phyloP scores from a whole-genome alignment of 495 filamentous ascomycete species.

The Echria macrotheca region DNA sequence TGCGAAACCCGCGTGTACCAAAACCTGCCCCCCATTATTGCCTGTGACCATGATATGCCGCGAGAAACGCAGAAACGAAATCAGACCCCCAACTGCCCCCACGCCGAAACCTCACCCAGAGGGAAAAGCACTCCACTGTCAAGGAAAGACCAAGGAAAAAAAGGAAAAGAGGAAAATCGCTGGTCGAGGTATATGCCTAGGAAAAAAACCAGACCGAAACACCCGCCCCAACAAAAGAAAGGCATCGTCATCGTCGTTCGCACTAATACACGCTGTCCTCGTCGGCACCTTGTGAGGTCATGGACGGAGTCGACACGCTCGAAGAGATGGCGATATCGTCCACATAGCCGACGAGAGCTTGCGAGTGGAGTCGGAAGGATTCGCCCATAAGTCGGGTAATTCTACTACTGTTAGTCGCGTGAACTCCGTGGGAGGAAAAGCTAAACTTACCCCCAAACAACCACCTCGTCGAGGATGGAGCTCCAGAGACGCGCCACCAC shows the following conservation, averaged over 20 bases:
- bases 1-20: constrained; percentile 40
- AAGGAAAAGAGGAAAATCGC: constrained; percentile 25
- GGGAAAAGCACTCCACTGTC: constrained; percentile 14
- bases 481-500: constrained; percentile 95
- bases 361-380: constrained; percentile 93
- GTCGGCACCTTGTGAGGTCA: constrained; percentile 56
- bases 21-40: constrained; percentile 41
- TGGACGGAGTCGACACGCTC: constrained; percentile 55
- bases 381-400: constrained; percentile 98
- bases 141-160: constrained; percentile 24
- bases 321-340: constrained; percentile 61
- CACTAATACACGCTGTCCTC: constrained; percentile 57
- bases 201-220: constrained; percentile 26
- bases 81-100: constrained; percentile 4
- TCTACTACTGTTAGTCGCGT: constrained; percentile 53
- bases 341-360: constrained; percentile 89
- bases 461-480: constrained; percentile 96
- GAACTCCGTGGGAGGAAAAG: constrained; percentile 13
- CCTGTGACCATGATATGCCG: constrained; percentile 40
- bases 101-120: constrained; percentile 25
- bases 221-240: constrained; percentile 36
- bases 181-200: constrained; percentile 49
- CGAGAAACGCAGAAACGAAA: constrained; percentile 26
- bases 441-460: constrained; percentile 81
- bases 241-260: constrained; percentile 40